Percentiles rank a stretch among this genome's conserved stretches.
These are phyloP conservation scores for Striga asiatica DNA, from an alignment of 257 asterid genomes.

Conservation along the genomic window DNA sequence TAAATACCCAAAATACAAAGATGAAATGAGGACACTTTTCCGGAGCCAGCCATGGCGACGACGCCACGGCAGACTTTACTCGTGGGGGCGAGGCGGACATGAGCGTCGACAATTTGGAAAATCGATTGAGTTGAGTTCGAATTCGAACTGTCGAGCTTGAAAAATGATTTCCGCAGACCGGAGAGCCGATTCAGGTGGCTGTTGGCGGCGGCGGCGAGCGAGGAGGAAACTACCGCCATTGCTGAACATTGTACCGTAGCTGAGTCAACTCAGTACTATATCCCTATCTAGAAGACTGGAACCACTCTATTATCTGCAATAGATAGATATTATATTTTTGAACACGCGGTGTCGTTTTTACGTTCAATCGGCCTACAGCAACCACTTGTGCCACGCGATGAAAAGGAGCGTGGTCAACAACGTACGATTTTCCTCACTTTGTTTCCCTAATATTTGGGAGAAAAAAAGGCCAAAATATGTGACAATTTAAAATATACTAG, in stretches of 20 bases:
- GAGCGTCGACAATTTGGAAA: slow-evolving; percentile 43
- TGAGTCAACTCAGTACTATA: slow-evolving; percentile 15
- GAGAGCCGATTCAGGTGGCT: slow-evolving; percentile 37
- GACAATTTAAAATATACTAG: too few relatives aligned
- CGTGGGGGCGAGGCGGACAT: slow-evolving; percentile 38
- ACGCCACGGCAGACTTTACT: slow-evolving; percentile 48
- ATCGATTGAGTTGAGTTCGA: slow-evolving; percentile 42
- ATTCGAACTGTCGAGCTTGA: slow-evolving; percentile 46
- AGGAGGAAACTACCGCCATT: slow-evolving; percentile 36
- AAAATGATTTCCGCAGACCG: slow-evolving; percentile 55
- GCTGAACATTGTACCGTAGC: slow-evolving; percentile 2
- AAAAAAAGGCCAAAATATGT: too few relatives aligned
- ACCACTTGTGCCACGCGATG: slow-evolving; percentile 20
- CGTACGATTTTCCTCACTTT: too few relatives aligned
- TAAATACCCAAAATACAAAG: neutral
- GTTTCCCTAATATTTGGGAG: neutral
- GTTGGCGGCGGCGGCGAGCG: slow-evolving; percentile 30
- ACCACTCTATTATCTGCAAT: too few relatives aligned
- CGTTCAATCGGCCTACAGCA: slow-evolving; percentile 22
- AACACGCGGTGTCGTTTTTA: slow-evolving; percentile 19
- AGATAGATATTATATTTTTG: neutral
- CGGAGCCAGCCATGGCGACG: slow-evolving; percentile 83
- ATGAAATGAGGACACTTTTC: slow-evolving; percentile 67
- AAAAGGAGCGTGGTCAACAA: slow-evolving; percentile 23
- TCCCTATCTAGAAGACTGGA: slow-evolving; percentile 15